Conservation (phyloP, 257 asterid species). For the Jacaranda mimosifolia region DNA sequence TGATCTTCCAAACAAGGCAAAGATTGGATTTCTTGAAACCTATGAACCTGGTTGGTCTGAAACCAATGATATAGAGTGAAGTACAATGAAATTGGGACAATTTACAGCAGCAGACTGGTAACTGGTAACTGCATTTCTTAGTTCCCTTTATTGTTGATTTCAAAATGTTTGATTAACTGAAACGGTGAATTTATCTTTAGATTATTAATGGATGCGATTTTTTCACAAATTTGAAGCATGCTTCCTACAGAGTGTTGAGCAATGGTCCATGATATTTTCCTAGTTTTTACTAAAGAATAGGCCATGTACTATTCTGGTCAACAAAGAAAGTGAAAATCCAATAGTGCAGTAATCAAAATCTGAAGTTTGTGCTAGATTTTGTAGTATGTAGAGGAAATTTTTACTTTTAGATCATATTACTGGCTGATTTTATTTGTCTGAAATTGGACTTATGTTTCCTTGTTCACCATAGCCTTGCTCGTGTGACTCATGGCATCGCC, state of each 20-base stretch:
- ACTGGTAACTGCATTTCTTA: conserved; percentile 49
- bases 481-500: conserved; percentile 18
- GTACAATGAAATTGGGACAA: conserved; percentile 48
- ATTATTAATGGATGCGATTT: not conserved
- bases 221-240: not conserved
- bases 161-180: not conserved
- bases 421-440: not conserved
- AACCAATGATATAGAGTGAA: conserved; percentile 80
- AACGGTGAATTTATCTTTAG: not conserved
- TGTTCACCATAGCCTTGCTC: not conserved
- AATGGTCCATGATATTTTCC: not conserved
- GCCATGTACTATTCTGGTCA: not conserved
- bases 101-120: conserved; percentile 44
- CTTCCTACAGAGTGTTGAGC: not conserved
- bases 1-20: conserved; percentile 99
- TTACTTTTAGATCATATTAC: not conserved
- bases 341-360: no score
- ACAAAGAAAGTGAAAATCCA: no score
- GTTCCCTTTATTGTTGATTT: conserved; percentile 32
- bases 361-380: no score
- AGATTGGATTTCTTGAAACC: conserved; percentile 95
- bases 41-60: conserved; percentile 99
- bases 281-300: not conserved
- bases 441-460: not conserved
- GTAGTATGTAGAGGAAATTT: no score